Evolutionary conservation across 305 asterid genomes (phyloP).

Genomic region (Fraxinus xanthoxyloides): DNA sequence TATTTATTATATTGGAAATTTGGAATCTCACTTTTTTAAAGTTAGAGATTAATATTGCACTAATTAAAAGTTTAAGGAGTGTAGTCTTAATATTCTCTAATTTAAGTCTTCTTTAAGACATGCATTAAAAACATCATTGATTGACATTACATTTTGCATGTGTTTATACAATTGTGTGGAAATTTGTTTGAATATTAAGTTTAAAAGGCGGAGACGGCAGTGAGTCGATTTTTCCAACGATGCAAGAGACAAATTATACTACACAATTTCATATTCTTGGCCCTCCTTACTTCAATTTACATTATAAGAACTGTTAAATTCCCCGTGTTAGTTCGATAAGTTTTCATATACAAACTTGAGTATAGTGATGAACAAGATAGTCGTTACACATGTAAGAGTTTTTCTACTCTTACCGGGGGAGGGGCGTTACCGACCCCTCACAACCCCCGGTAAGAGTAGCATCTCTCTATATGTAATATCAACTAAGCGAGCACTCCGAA

Average conservation of each 20-base stretch:
- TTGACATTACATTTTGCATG: background rate
- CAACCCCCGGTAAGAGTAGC: too few species aligned
- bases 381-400: too few species aligned
- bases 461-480: too few species aligned
- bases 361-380: too few species aligned
- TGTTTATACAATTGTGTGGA: background rate
- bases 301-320: background rate
- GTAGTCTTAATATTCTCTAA: background rate
- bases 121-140: too few species aligned
- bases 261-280: background rate
- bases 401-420: too few species aligned
- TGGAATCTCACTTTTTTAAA: background rate
- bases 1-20: too few species aligned
- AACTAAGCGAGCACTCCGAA: too few species aligned
- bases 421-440: too few species aligned
- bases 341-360: too few species aligned
- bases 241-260: background rate
- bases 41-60: background rate
- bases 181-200: background rate
- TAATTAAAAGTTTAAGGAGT: background rate
- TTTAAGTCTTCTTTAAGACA: background rate
- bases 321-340: background rate
- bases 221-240: background rate
- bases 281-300: background rate
- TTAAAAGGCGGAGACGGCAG: background rate